These are phyloP conservation scores for Saccharomyces hybrid DNA, from an alignment of 1,139 yeast genomes.

Conservation along the genomic window DNA sequence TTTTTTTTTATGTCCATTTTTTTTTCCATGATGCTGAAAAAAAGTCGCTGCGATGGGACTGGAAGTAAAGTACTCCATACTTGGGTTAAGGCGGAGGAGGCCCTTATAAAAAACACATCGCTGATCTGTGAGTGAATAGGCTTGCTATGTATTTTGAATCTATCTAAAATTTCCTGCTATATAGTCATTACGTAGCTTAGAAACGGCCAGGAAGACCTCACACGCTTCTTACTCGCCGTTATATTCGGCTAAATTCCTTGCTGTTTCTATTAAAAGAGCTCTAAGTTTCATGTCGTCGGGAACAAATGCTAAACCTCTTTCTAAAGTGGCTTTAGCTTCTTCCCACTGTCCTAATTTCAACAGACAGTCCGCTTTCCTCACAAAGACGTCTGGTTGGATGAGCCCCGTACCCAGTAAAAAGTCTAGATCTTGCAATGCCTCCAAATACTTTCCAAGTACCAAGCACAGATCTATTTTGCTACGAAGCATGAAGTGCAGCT, in stretches of 20 bases:
- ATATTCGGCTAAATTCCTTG: constrained; percentile 25
- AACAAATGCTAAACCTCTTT: constrained; percentile 64
- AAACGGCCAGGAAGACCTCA: background rate
- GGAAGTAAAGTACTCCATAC: background rate
- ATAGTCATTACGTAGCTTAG: background rate
- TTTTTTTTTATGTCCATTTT: background rate
- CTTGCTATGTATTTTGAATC: background rate
- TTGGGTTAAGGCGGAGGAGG: background rate
- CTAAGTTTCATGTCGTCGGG: constrained; percentile 46
- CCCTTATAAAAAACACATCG: background rate
- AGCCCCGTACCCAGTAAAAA: constrained; percentile 61
- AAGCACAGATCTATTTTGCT: constrained; percentile 80
- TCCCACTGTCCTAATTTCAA: constrained; percentile 60
- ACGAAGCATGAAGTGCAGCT: constrained; percentile 61
- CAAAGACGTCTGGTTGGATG: constrained; percentile 64
- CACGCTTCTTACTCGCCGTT: constrained; percentile 22
- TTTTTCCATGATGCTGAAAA: background rate
- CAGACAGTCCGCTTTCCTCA: constrained; percentile 73
- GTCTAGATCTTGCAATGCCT: constrained; percentile 78
- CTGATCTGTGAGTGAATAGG: background rate
- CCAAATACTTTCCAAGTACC: constrained; percentile 53
- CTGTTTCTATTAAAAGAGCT: constrained; percentile 22
- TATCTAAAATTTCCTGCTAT: background rate
- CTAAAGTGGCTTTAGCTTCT: constrained; percentile 68
- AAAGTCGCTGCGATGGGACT: background rate